Evolutionary conservation across 805 yeast genomes (phyloP), one percentile per base, ranked within the genome.

Genomic region (Helenozyma rhizophorensis): DNA sequence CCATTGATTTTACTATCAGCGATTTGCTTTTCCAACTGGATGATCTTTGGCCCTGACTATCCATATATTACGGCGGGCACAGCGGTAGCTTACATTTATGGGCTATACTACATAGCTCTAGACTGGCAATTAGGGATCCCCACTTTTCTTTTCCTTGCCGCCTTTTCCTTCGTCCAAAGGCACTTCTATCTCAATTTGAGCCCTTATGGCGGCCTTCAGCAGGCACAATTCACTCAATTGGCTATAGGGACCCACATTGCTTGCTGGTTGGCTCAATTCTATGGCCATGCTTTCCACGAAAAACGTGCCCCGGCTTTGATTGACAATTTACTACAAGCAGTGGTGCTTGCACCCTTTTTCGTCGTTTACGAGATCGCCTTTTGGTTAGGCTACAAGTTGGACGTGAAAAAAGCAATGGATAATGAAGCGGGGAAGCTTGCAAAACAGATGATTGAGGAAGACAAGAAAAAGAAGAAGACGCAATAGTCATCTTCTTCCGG

Each of bases 341-440:
- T 90, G 13, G 87, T 90, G 0, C 65, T 89, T 41, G 97, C 97
- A 1, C 97, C 97, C 1, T 87, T 76, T 51, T 89, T 90, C 54
- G 95, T 88, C 4, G 63, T 80, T 10, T 85, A 80, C 54, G 97
- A 93, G 55, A 50, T 81, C 3, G 69, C 84, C 10, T 85, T 86
- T 48, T 55, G 62, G 35, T 46, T 78, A n/a, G 96, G 96, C 0
- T 72, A 61, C 49, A 68, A 76, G 45, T 57, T 56, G 33, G 75
- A 71, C 17, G 56, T 81, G 34, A 66, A 76, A 38, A 65, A 60
- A 35, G 47, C 53, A 5, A 76, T 82, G 69, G 70, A 73, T 35
- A 57, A 51, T 30, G 47, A 62, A 46, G 78, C 76, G 21, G 71
- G 70, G 27, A 52, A 37, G 28, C 52, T 48, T 48, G 61, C 59